Conservation (phyloP, 2,329 filamentous ascomycete species). For the Rhynchosporium secalis region DNA sequence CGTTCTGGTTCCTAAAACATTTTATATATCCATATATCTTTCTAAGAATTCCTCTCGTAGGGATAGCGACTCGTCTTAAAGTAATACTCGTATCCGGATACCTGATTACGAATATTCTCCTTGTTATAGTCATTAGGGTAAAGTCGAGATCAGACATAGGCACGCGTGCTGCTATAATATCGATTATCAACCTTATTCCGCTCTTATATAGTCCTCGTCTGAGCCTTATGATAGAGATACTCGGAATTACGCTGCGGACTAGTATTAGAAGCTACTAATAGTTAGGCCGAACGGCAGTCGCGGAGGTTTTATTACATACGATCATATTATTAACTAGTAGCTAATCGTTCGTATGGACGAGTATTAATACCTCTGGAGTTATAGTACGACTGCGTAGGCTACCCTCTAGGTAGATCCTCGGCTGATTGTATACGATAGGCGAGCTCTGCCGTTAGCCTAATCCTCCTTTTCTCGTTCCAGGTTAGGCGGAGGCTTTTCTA, state of each 20-base stretch:
- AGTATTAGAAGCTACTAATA: conserved; percentile 18
- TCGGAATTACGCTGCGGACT: conserved; percentile 20
- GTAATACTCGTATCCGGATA: not conserved
- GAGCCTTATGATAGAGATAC: conserved; percentile 16
- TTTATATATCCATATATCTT: conserved; percentile 19
- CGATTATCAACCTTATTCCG: conserved; percentile 24
- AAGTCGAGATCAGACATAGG: conserved; percentile 19
- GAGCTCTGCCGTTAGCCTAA: conserved; percentile 16
- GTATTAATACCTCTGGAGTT: conserved; percentile 13
- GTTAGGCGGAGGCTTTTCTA: conserved; percentile 15
- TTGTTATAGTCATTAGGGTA: conserved; percentile 12
- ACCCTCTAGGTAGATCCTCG: not conserved
- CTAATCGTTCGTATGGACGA: conserved; percentile 13
- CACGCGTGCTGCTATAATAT: conserved; percentile 18
- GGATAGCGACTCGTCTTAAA: conserved; percentile 17
- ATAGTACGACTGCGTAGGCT: conserved; percentile 13
- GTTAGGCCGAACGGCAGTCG: conserved; percentile 16
- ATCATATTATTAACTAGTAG: conserved; percentile 11
- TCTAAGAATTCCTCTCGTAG: conserved; percentile 18
- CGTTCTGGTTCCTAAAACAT: conserved; percentile 18
- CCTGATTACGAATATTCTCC: conserved; percentile 7
- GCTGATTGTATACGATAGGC: not conserved
- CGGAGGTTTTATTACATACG: conserved; percentile 17
- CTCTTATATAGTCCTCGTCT: conserved; percentile 21
- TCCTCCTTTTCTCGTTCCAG: conserved; percentile 17